Evolutionary conservation across 2,329 filamentous ascomycete species (phyloP), one percentile per base, ranked within the genome.

Genomic region (Sarocladium strictum): DNA sequence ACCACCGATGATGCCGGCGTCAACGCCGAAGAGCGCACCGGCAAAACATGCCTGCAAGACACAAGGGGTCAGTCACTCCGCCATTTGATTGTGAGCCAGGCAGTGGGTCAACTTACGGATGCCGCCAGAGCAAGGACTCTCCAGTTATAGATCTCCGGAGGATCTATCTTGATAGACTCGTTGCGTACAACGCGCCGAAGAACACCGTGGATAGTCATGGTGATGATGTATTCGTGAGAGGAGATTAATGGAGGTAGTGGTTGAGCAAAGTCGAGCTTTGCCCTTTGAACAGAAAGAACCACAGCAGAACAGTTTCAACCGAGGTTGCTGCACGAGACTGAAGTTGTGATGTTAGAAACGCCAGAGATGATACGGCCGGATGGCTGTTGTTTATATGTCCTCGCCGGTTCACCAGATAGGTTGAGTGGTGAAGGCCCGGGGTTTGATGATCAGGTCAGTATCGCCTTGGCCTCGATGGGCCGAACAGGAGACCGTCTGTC

Each of bases 81-180:
- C n/a, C n/a, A n/a, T n/a, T n/a, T n/a, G n/a, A n/a, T n/a, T n/a
- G n/a, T n/a, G n/a, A n/a, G n/a, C n/a, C n/a, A n/a, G n/a, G 6
- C 6, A 33, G 26, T 5, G 7, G n/a, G 40, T n/a, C n/a, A 2
- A 59, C 70, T 62, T 61, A 76, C 74, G 45, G 83, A 85, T 58
- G 77, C 81, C 21, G 85, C 83, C 55, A 87, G 70, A 52, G 80
- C 71, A 58, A 84, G 86, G 3, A 86, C 83, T 53, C 84, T 78
- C 84, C 85, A 88, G 62, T 83, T 83, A 66, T 88, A 88, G 56
- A 88, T 83, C 66, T 87, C 81, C 15, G 77, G 75, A 14, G 85
- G 85, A 64, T 89, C 85, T 53, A 73, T 70, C 65, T 76, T 81
- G 74, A 87, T 86, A 54, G 85, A 81, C 62, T 88, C 76, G 65